These are phyloP conservation scores for Gymnopilus junonius DNA, from an alignment of 768 basidiomycete genomes.

Conservation along the genomic window DNA sequence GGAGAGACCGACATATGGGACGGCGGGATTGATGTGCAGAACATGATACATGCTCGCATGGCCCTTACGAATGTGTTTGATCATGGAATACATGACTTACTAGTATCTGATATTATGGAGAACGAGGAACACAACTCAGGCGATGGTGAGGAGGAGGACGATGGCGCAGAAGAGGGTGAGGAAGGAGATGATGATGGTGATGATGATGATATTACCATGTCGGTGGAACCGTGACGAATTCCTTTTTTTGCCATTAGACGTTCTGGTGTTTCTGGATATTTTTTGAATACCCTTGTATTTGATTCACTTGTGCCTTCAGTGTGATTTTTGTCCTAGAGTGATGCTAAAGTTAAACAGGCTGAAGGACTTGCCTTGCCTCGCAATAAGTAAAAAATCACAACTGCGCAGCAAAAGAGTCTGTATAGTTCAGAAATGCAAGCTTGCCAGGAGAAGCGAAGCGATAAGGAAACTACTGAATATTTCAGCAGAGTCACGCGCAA, in stretches of 20 bases:
- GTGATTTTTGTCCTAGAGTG: too few species aligned
- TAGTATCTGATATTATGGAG: conserved; percentile 24
- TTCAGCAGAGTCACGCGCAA: too few species aligned
- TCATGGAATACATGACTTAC: conserved; percentile 19
- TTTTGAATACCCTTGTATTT: neutral
- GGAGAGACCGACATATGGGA: conserved; percentile 4
- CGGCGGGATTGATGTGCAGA: conserved; percentile 35
- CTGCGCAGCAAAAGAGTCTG: too few species aligned
- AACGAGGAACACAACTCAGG: conserved; percentile 16
- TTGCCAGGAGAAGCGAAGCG: too few species aligned
- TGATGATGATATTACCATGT: conserved; percentile 20
- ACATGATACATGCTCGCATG: conserved; percentile 19
- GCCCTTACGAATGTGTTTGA: conserved; percentile 18
- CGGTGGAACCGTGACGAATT: conserved; percentile 14
- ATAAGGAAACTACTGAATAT: too few species aligned
- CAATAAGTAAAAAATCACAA: too few species aligned
- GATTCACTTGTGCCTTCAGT: too few species aligned
- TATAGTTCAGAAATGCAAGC: too few species aligned
- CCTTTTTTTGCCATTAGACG: neutral
- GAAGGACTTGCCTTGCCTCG: too few species aligned
- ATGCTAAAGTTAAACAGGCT: too few species aligned
- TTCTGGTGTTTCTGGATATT: too few species aligned
- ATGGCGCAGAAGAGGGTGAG: conserved; percentile 22
- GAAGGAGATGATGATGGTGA: conserved; percentile 19
- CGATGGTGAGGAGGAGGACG: conserved; percentile 18